Percentiles rank a stretch among this genome's conserved stretches.
These are phyloP conservation scores for Escovopsis weberi DNA, from an alignment of 2,329 filamentous ascomycete genomes.

Conservation along the genomic window DNA sequence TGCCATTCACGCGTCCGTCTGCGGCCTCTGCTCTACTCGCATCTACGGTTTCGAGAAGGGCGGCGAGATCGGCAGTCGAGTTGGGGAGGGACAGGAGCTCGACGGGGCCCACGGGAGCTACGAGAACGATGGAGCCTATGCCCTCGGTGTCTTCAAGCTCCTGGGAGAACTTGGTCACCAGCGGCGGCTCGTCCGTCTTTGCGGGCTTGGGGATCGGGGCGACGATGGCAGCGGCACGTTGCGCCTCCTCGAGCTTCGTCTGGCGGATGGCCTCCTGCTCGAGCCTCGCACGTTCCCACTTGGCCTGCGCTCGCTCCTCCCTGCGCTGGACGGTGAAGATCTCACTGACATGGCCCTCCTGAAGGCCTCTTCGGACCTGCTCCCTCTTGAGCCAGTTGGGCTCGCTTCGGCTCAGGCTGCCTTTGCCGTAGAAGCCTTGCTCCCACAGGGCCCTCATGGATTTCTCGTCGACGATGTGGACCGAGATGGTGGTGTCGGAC, in stretches of 20 bases:
- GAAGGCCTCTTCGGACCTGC: constrained; percentile 52
- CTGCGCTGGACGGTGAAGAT: constrained; percentile 63
- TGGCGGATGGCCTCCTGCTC: constrained; percentile 74
- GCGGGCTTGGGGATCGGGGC: not conserved
- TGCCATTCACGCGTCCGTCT: not conserved
- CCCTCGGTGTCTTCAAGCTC: not conserved
- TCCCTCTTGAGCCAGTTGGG: constrained; percentile 84
- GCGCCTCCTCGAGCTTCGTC: constrained; percentile 37
- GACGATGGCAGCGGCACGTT: constrained; percentile 7
- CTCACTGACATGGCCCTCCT: constrained; percentile 60
- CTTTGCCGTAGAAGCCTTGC: constrained; percentile 95
- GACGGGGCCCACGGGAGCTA: constrained; percentile 30
- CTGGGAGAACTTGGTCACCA: not conserved
- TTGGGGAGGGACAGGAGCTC: constrained; percentile 39
- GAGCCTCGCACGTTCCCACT: constrained; percentile 79
- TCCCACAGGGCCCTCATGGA: constrained; percentile 81
- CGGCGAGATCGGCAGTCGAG: constrained; percentile 19
- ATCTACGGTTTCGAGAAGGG: not conserved
- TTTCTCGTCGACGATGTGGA: constrained; percentile 66
- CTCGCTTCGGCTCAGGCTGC: constrained; percentile 82
- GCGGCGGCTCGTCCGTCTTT: not conserved
- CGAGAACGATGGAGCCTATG: not conserved
- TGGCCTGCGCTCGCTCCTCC: constrained; percentile 68
- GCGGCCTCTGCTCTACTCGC: not conserved
- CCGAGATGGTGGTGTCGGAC: constrained; percentile 65